Evolutionary conservation across 176 grass and related monocot genomes (phyloP), one percentile per base, ranked within the genome.

Genomic region (Zoysia japonica): DNA sequence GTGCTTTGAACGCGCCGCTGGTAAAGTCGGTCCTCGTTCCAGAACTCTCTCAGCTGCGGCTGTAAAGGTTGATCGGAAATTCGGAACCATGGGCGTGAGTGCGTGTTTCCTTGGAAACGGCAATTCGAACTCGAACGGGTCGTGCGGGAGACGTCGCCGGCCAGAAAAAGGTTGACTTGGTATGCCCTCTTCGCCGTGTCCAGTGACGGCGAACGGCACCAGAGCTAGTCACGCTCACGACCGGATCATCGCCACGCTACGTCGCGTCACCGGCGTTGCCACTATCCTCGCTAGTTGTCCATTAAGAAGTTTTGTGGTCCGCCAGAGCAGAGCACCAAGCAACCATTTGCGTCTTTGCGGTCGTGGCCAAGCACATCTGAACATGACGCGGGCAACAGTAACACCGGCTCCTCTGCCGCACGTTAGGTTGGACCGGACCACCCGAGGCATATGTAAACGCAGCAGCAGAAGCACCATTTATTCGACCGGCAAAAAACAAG

Each of bases 181-280:
- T 5, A 28, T 28, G 28, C 28, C 28, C 28, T 28, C 28, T 28
- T 28, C 28, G 28, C 28, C 28, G 28, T 28, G 28, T 19, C 28
- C 28, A 36, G 8, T 36, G 9, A 61, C 59, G 20, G 20, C 20
- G 20, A 61, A 11, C 11, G 41, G 13, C 19, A 38, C 44, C 70
- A 86, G 52, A 40, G 47, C 17, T n/a, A 43, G 43, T 57, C 66
- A 46, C 56, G 50, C 49, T 67, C 78, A 72, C n/a, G 82, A 77
- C 59, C 87, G 49, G 59, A 71, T 82, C 83, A 76, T 62, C 73
- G 45, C 78, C 72, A 85, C 78, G 72, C 38, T 80, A 76, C 66
- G 67, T 85, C 71, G 43, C 74, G 46, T 77, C 82, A 70, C 71
- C 52, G 17, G 37, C 59, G 19, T 61, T 11, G 59, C 59, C 45